Percentiles rank a stretch among this genome's conserved stretches.
These are phyloP conservation scores for Sergeia podlipaevii DNA, from an alignment of 208 protist genomes.

Conservation along the genomic window DNA sequence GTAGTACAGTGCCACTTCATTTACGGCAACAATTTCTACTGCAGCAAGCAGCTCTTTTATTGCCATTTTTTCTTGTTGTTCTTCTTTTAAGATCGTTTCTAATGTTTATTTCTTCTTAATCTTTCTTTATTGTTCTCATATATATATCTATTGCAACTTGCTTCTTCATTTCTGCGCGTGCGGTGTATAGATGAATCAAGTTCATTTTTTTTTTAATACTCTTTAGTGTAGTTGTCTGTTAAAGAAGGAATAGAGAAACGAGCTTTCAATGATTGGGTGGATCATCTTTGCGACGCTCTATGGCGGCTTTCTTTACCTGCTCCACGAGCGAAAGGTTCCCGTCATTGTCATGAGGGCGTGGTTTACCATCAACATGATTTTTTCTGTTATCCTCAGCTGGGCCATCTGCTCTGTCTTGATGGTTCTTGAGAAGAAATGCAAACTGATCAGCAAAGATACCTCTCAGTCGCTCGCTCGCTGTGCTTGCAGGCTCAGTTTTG, in stretches of 20 bases:
- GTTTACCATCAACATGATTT: slow-evolving; percentile 45
- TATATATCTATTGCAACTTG: neutral
- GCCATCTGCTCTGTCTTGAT: slow-evolving; percentile 18
- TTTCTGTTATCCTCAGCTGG: slow-evolving; percentile 35
- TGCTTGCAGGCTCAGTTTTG: slow-evolving; percentile 37
- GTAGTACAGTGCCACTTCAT: too few relatives aligned
- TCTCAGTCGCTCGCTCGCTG: slow-evolving; percentile 28
- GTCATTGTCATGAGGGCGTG: slow-evolving; percentile 53
- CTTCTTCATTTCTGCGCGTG: slow-evolving; percentile 1
- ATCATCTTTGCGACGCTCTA: slow-evolving; percentile 25
- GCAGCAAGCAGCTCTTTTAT: neutral
- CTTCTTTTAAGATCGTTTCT: neutral
- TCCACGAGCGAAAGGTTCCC: slow-evolving; percentile 38
- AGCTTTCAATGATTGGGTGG: slow-evolving; percentile 2
- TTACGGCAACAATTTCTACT: too few relatives aligned
- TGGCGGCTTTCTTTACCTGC: slow-evolving; percentile 33
- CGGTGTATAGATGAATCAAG: neutral
- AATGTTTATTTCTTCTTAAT: neutral
- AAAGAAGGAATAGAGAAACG: neutral
- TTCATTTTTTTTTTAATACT: neutral
- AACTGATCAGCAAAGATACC: slow-evolving; percentile 17
- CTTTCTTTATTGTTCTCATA: slow-evolving; percentile 7
- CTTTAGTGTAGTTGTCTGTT: neutral
- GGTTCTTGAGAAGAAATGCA: slow-evolving; percentile 15
- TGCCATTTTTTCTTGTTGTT: slow-evolving; percentile 2